Evolutionary conservation across 1,284 basidiomycete species (phyloP).

Genomic region (Trametes hirsuta): DNA sequence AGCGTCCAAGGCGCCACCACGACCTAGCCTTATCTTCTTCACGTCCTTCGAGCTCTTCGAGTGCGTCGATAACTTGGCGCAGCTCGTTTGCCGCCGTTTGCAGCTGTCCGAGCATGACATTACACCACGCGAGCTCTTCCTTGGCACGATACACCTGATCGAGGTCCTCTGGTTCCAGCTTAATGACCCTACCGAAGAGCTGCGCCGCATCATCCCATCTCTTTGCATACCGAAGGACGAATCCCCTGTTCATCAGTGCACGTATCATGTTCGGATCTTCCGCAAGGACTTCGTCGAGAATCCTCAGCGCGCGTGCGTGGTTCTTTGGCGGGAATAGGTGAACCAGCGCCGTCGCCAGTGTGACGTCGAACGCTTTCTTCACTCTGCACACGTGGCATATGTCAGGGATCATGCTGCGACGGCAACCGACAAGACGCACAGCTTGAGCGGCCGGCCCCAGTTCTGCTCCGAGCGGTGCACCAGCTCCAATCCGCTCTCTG

Average conservation of each 20-base stretch:
- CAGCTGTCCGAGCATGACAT: constrained; percentile 58
- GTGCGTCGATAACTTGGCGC: constrained; percentile 56
- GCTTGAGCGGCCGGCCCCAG: constrained; percentile 58
- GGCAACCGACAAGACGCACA: constrained; percentile 40
- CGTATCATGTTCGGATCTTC: constrained; percentile 65
- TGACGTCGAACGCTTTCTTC: constrained; percentile 63
- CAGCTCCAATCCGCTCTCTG: constrained; percentile 71
- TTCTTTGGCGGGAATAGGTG: constrained; percentile 91
- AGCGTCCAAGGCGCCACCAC: constrained; percentile 84
- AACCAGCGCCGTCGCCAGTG: constrained; percentile 76
- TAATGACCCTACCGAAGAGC: constrained; percentile 60
- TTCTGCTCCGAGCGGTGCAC: constrained; percentile 60
- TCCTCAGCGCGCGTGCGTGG: constrained; percentile 75
- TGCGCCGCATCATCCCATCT: constrained; percentile 75
- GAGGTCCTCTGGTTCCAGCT: constrained; percentile 49
- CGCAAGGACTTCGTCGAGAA: constrained; percentile 75
- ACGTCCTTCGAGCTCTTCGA: constrained; percentile 58
- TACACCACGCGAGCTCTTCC: constrained; percentile 90
- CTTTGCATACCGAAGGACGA: constrained; percentile 65
- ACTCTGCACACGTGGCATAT: constrained; percentile 40
- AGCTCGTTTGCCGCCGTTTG: constrained; percentile 61
- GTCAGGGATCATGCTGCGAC: not conserved
- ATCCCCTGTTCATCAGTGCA: constrained; percentile 77
- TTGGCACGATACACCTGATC: constrained; percentile 66
- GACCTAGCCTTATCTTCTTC: constrained; percentile 73